These are phyloP conservation scores for Calonectria henricotiae DNA, from an alignment of 2,329 filamentous ascomycete species.

Conservation along the genomic window DNA sequence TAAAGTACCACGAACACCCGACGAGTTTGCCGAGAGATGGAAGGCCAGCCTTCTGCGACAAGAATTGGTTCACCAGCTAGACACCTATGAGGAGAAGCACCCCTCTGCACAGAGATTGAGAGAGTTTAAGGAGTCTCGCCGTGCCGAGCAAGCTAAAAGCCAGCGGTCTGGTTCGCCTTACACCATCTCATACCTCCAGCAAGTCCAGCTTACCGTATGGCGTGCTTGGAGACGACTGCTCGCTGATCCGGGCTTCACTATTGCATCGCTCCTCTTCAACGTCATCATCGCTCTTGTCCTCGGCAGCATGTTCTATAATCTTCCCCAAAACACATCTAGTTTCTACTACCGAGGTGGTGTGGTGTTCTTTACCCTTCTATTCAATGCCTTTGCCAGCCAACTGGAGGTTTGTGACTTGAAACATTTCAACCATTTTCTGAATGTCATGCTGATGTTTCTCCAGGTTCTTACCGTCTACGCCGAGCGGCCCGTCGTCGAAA, in stretches of 20 bases:
- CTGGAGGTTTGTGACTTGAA: conserved; percentile 64
- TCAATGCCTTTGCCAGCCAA: conserved; percentile 87
- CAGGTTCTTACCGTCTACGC: conserved; percentile 87
- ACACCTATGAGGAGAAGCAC: neutral
- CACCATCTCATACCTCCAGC: conserved; percentile 65
- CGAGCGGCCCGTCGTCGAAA: conserved; percentile 93
- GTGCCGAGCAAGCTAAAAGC: conserved; percentile 52
- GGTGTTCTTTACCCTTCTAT: conserved; percentile 88
- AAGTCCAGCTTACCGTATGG: conserved; percentile 63
- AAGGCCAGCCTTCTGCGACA: conserved; percentile 49
- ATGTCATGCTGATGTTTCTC: neutral
- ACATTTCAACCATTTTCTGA: conserved; percentile 49
- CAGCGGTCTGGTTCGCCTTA: conserved; percentile 66
- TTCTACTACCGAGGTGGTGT: conserved; percentile 76
- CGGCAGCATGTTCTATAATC: conserved; percentile 45
- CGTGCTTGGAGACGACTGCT: conserved; percentile 60
- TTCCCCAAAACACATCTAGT: conserved; percentile 35
- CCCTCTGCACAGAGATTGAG: neutral
- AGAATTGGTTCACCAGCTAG: conserved; percentile 19
- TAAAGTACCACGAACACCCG: conserved; percentile 57
- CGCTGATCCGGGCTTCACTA: conserved; percentile 49
- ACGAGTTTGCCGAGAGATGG: conserved; percentile 60
- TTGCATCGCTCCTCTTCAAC: conserved; percentile 41
- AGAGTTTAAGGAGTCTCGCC: conserved; percentile 44
- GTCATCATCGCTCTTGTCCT: conserved; percentile 37